These are phyloP conservation scores for Suhomyces sp. DNA, from an alignment of 805 yeast species.

Conservation along the genomic window DNA sequence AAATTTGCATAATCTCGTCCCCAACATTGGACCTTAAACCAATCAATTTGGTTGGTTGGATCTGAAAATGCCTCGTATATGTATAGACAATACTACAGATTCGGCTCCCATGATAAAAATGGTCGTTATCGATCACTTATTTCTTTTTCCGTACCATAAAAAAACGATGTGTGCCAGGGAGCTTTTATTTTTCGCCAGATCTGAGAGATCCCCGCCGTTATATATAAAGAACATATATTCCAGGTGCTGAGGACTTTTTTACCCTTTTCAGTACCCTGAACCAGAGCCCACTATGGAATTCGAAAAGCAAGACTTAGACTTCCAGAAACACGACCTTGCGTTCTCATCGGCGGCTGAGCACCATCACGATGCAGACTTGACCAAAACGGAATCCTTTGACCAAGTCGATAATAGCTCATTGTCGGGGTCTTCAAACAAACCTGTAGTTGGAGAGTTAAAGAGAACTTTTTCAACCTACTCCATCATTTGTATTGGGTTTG, in stretches of 20 bases:
- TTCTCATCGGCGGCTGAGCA: conserved; percentile 6
- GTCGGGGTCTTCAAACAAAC: not conserved
- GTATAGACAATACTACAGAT: no score
- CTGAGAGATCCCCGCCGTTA: no score
- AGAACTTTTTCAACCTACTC: conserved; percentile 41
- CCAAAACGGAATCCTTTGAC: conserved; percentile 1
- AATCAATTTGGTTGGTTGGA: no score
- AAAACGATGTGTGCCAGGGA: no score
- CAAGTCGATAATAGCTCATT: conserved; percentile 3
- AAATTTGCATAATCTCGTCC: no score
- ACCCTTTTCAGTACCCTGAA: not conserved
- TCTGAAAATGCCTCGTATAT: no score
- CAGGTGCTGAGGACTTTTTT: not conserved
- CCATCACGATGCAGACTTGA: not conserved
- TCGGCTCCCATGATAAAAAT: no score
- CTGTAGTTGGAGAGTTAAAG: conserved; percentile 25
- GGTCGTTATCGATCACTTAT: no score
- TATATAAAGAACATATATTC: no score
- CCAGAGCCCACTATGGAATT: conserved; percentile 3
- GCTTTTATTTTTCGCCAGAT: no score
- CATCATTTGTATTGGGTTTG: conserved; percentile 41
- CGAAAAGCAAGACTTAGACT: conserved; percentile 5
- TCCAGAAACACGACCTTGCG: conserved; percentile 6
- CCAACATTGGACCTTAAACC: no score
- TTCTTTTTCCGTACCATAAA: no score